Base-by-base conservation (phyloP, 768 basidiomycete species). In the Suillus spraguei region DNA sequence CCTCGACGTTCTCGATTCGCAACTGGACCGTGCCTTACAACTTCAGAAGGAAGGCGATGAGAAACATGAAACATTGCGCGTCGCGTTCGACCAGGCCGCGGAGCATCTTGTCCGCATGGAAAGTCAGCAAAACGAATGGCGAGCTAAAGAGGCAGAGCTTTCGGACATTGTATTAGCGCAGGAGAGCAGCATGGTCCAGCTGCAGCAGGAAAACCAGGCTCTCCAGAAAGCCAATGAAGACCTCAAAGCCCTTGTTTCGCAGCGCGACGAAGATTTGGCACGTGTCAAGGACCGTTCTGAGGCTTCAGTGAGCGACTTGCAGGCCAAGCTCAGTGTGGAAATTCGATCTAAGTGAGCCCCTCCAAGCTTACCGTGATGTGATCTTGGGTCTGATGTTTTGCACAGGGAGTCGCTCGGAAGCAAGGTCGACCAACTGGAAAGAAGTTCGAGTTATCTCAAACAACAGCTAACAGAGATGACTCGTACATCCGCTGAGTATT, bases 101-200 rank as follows among this genome's bases (percentile, higher is more conserved):
- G 90, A 94, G 66, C 94, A 95, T 72, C 84, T 96, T 33, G 88
- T 92, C 8, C 83, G 89, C 0, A 77, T 97, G 41, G 96, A 98
- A 77, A 76, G 79, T 64, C 90, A 94, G 68, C 87, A 91, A 70
- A 83, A 86, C 62, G 82, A 83, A 17, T 91, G 89, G 89, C 77
- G 76, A 36, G 72, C 74, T 38, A 80, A 86, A 59, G 95, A 98
- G 73, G 74, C 71, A 0, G 89, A 90, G 61, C 79, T 95, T 5
- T 70, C 78, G 6, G 84, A 82, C 32, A 83, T 88, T 60, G 76
- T 92, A 10, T 78, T 80, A 59, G 79, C 80, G 60, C 82, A 88
- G 24, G 84, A 89, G 38, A 79, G 82, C 33, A 85, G 87, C 54
- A 82, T 90, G 60, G 84, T 87, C 16, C 78, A 77, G 7, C 75